Evolutionary conservation across 495 filamentous ascomycete species (phyloP).

Genomic region (Penicillium flavigenum): DNA sequence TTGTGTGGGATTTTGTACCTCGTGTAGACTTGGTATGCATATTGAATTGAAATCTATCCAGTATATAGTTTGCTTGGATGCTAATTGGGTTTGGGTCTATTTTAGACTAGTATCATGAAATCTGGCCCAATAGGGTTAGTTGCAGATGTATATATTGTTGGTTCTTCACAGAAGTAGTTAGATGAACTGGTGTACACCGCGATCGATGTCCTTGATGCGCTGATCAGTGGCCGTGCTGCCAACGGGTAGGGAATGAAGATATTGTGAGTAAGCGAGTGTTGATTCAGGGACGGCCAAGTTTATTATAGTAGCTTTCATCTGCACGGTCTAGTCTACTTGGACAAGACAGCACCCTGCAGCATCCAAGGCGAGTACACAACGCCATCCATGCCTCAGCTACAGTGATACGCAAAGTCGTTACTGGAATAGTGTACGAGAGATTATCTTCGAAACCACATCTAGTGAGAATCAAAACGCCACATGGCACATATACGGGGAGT

Average conservation of each 20-base stretch:
- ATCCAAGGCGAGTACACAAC: background rate
- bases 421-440: conserved; percentile 9
- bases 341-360: background rate
- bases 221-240: background rate
- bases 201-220: background rate
- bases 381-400: background rate
- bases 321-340: background rate
- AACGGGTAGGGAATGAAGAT: background rate
- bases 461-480: conserved; percentile 27
- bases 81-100: background rate
- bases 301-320: background rate
- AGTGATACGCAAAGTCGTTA: conserved; percentile 3
- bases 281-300: background rate
- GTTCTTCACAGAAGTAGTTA: background rate
- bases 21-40: background rate
- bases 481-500: conserved; percentile 26
- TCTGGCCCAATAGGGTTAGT: too few relatives aligned
- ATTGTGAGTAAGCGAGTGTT: background rate
- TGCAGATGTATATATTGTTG: background rate
- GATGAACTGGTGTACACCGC: background rate
- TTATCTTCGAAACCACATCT: conserved; percentile 29
- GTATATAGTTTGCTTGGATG: too few relatives aligned
- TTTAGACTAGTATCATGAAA: background rate
- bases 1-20: background rate
- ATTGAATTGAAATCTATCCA: background rate